phyloP scores from a whole-genome alignment of 2,329 filamentous ascomycete species.

The Tricladium varicosporioides region DNA sequence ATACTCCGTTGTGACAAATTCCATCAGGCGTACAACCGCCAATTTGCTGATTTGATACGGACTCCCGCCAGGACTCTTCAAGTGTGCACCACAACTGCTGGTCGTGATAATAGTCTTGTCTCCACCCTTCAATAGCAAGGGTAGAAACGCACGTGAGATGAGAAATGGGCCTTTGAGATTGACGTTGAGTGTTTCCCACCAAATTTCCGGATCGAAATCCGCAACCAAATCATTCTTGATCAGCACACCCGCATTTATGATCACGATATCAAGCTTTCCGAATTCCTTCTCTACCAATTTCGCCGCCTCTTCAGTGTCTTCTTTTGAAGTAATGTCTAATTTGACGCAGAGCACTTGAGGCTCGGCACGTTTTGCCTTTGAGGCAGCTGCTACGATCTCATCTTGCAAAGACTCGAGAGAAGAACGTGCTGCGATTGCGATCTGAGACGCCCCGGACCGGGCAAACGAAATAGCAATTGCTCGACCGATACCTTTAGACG shows the following conservation, averaged over 20 bases:
- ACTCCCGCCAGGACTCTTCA: constrained; percentile 36
- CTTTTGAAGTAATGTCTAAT: constrained; percentile 38
- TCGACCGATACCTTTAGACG: constrained; percentile 52
- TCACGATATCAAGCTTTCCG: constrained; percentile 40
- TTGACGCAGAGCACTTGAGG: constrained; percentile 43
- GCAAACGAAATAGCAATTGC: constrained; percentile 55
- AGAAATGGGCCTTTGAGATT: constrained; percentile 50
- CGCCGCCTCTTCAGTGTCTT: constrained; percentile 35
- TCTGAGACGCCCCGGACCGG: constrained; percentile 47
- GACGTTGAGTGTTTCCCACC: constrained; percentile 44
- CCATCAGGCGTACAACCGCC: constrained; percentile 46
- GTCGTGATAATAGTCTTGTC: constrained; percentile 47
- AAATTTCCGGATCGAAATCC: constrained; percentile 33
- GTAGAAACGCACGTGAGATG: constrained; percentile 43
- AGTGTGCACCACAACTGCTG: constrained; percentile 42
- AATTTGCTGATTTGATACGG: constrained; percentile 49
- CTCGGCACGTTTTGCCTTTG: constrained; percentile 29
- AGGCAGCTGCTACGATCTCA: constrained; percentile 38
- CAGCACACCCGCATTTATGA: constrained; percentile 46
- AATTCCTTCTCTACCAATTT: constrained; percentile 28
- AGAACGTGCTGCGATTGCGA: constrained; percentile 54
- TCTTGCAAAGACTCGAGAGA: constrained; percentile 32
- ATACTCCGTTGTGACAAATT: constrained; percentile 47
- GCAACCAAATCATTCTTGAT: constrained; percentile 4
- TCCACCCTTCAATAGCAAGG: constrained; percentile 25